phyloP scores from a whole-genome alignment of 2,329 filamentous ascomycete genomes.

The Calonectria pauciramosa region DNA sequence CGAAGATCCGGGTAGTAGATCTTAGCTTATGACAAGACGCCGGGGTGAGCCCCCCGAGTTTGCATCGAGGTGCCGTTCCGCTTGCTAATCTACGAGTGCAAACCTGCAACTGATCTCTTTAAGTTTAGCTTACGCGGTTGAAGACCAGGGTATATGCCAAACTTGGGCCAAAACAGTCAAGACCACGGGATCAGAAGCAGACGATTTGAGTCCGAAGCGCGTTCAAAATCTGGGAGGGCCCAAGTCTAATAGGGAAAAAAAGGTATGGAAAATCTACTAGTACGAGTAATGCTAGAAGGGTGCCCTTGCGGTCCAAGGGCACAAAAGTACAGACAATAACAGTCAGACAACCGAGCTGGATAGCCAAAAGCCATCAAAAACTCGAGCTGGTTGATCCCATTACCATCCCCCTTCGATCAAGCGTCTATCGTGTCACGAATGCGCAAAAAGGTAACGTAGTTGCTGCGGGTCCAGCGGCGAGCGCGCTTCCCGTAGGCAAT shows the following conservation, averaged over 20 bases:
- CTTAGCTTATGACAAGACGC: not conserved
- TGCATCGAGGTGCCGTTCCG: not conserved
- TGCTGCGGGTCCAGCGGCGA: constrained; percentile 60
- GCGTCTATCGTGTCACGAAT: constrained; percentile 59
- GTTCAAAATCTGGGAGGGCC: constrained; percentile 15
- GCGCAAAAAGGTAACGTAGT: constrained; percentile 62
- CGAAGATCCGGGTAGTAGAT: not conserved
- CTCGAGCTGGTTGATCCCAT: constrained; percentile 11
- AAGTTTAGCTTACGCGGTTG: not conserved
- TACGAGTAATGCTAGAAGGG: not conserved
- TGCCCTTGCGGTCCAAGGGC: not conserved
- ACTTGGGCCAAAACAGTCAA: constrained; percentile 9
- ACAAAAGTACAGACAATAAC: constrained; percentile 10
- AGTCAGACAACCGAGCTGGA: not conserved
- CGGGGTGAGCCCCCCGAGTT: not conserved
- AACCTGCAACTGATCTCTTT: not conserved
- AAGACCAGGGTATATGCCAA: not conserved
- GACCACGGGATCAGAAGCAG: constrained; percentile 7
- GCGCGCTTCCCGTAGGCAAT: constrained; percentile 65
- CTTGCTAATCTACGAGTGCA: not conserved
- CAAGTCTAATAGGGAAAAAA: constrained; percentile 9
- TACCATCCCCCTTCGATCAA: constrained; percentile 26
- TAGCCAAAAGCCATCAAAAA: not conserved
- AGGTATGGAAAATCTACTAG: constrained; percentile 2
- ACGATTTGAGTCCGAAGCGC: not conserved